Evolutionary conservation across 352 stramenopile genomes (phyloP).

Genomic region (Pythium utonaiense): DNA sequence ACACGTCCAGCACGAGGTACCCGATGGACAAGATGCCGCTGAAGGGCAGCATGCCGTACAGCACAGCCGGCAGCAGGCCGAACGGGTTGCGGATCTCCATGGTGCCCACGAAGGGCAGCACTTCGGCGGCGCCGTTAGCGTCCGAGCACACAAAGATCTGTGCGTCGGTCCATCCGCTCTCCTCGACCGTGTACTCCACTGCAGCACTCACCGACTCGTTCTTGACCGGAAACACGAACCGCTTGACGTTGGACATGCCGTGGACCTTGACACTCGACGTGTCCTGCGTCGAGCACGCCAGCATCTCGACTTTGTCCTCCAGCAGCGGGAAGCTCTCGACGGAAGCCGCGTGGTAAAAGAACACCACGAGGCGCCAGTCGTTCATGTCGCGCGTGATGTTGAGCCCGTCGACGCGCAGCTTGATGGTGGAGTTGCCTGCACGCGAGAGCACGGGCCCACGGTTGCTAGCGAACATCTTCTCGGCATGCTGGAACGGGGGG

Average conservation of each 20-base stretch:
- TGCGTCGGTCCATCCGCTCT: constrained; percentile 75
- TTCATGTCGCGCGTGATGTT: constrained; percentile 71
- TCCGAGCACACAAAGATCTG: constrained; percentile 78
- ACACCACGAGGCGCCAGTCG: constrained; percentile 71
- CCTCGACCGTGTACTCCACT: constrained; percentile 53
- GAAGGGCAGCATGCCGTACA: constrained; percentile 87
- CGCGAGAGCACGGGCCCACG: constrained; percentile 63
- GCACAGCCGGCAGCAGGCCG: constrained; percentile 66
- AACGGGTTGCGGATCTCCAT: constrained; percentile 85
- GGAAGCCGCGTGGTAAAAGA: constrained; percentile 80
- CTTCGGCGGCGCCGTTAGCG: constrained; percentile 42
- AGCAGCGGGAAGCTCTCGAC: constrained; percentile 59
- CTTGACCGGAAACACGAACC: constrained; percentile 57
- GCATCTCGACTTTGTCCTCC: constrained; percentile 66
- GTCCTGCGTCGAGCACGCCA: constrained; percentile 52
- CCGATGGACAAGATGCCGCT: constrained; percentile 65
- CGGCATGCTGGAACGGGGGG: constrained; percentile 74
- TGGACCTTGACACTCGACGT: constrained; percentile 35
- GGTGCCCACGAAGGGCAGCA: constrained; percentile 55
- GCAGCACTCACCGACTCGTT: constrained; percentile 49
- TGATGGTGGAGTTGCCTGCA: constrained; percentile 59
- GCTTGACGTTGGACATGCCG: constrained; percentile 63
- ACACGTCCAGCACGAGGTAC: constrained; percentile 74
- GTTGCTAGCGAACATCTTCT: constrained; percentile 84
- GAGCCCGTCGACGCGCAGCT: constrained; percentile 63